Percentiles rank a stretch among this genome's conserved stretches.
Evolutionary conservation across 495 filamentous ascomycete species (phyloP).

Genomic region (Podospora comata): DNA sequence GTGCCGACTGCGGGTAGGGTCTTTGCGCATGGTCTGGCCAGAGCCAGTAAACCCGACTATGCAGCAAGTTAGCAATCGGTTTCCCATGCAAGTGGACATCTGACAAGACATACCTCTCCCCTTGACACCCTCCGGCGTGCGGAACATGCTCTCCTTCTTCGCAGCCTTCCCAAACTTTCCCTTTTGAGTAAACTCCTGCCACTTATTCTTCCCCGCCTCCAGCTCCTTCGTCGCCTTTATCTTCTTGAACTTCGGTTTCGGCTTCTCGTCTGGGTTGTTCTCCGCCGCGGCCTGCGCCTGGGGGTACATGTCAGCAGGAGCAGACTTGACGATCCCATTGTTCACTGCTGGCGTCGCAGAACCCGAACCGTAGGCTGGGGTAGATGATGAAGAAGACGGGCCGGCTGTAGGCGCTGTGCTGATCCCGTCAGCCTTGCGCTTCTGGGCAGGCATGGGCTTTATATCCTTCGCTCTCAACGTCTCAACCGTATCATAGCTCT

Average conservation of each 20-base stretch:
- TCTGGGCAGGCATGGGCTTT: constrained; percentile 72
- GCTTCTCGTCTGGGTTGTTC: constrained; percentile 46
- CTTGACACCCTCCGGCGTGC: constrained; percentile 79
- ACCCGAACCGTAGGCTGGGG: constrained; percentile 26
- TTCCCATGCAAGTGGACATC: background rate
- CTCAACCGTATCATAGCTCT: constrained; percentile 82
- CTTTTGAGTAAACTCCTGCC: constrained; percentile 86
- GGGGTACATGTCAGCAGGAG: constrained; percentile 81
- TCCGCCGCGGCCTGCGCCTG: constrained; percentile 49
- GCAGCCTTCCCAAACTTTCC: constrained; percentile 68
- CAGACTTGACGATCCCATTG: constrained; percentile 72
- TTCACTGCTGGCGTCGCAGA: constrained; percentile 25
- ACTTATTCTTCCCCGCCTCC: constrained; percentile 86
- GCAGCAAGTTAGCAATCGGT: background rate
- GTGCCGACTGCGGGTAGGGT: constrained; percentile 75
- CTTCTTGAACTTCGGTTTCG: constrained; percentile 58
- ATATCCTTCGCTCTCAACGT: constrained; percentile 82
- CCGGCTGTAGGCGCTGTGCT: constrained; percentile 46
- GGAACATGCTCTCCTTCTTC: constrained; percentile 97
- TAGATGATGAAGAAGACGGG: constrained; percentile 22
- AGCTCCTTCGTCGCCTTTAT: constrained; percentile 87
- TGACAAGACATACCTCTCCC: constrained; percentile 64
- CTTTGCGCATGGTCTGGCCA: constrained; percentile 91
- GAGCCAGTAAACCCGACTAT: constrained; percentile 94
- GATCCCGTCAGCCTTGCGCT: constrained; percentile 86